Percentiles rank a stretch among this genome's conserved stretches.
Conservation (phyloP, 192 early-diverging fungal species). For the Linderina pennispora region DNA sequence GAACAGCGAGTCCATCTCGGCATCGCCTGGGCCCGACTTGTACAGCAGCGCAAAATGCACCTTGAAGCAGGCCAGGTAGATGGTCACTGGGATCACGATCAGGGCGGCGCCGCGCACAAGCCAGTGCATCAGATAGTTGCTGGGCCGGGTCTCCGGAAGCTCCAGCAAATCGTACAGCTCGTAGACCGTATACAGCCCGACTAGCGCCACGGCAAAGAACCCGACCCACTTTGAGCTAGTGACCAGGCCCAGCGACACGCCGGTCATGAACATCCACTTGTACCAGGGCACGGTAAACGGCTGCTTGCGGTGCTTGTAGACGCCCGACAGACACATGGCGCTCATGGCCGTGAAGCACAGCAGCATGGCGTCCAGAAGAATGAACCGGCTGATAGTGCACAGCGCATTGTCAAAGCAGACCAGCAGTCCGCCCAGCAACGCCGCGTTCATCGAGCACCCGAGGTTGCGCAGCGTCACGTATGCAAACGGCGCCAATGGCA, state of each 20-base stretch:
- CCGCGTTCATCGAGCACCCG: constrained; percentile 57
- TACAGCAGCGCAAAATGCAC: constrained; percentile 86
- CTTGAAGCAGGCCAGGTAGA: constrained; percentile 80
- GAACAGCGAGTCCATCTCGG: constrained; percentile 94
- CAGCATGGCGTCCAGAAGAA: constrained; percentile 93
- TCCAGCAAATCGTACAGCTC: constrained; percentile 90
- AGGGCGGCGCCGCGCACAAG: constrained; percentile 70
- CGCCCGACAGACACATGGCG: constrained; percentile 61
- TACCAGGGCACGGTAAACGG: constrained; percentile 88
- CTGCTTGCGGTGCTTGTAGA: constrained; percentile 68
- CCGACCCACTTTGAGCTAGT: constrained; percentile 98
- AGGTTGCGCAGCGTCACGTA: constrained; percentile 81
- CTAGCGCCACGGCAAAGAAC: constrained; percentile 80
- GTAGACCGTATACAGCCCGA: constrained; percentile 88
- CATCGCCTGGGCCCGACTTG: constrained; percentile 78
- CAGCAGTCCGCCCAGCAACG: constrained; percentile 72
- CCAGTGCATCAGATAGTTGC: constrained; percentile 75
- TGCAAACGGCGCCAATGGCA: constrained; percentile 79
- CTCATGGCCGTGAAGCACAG: constrained; percentile 77
- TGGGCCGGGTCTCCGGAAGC: constrained; percentile 55
- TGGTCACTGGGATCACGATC: constrained; percentile 70
- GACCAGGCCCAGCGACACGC: constrained; percentile 80
- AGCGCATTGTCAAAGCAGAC: constrained; percentile 65
- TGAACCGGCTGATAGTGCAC: constrained; percentile 78
- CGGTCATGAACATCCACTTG: constrained; percentile 80